These are phyloP conservation scores for Psilocybe cyanescens DNA, from an alignment of 768 basidiomycete genomes.

Conservation along the genomic window DNA sequence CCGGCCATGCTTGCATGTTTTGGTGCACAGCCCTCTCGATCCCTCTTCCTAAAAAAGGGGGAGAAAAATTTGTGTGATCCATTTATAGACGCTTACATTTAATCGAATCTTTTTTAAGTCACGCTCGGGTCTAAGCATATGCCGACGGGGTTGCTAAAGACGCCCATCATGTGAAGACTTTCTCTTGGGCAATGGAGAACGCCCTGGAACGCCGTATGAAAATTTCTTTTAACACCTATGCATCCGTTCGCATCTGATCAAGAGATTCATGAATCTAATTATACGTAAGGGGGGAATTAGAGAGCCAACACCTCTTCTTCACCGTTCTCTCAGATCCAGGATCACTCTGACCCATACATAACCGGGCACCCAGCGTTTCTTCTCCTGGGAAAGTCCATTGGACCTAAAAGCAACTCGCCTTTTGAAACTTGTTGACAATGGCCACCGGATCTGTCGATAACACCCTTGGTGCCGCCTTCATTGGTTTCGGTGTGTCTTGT, in stretches of 20 bases:
- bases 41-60: not conserved
- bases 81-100: not conserved
- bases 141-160: not conserved
- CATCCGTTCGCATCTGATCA: not conserved
- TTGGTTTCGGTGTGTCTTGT: conserved; percentile 43
- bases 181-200: not conserved
- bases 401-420: conserved; percentile 3
- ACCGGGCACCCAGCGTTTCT: not conserved
- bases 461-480: conserved; percentile 43
- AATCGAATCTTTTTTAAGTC: not conserved
- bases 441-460: conserved; percentile 28
- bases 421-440: conserved; percentile 5
- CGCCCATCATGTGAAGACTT: not conserved
- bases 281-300: not conserved
- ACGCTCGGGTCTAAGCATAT: not conserved
- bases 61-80: not conserved
- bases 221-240: not conserved
- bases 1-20: not conserved
- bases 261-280: not conserved
- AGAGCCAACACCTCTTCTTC: not conserved
- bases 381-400: not conserved
- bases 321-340: not conserved
- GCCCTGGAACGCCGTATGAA: not conserved
- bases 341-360: not conserved
- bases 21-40: not conserved